Percentiles rank a stretch among this genome's conserved stretches.
Evolutionary conservation across 2,329 filamentous ascomycete species (phyloP).

Genomic region (Pseudogymnoascus sp.): DNA sequence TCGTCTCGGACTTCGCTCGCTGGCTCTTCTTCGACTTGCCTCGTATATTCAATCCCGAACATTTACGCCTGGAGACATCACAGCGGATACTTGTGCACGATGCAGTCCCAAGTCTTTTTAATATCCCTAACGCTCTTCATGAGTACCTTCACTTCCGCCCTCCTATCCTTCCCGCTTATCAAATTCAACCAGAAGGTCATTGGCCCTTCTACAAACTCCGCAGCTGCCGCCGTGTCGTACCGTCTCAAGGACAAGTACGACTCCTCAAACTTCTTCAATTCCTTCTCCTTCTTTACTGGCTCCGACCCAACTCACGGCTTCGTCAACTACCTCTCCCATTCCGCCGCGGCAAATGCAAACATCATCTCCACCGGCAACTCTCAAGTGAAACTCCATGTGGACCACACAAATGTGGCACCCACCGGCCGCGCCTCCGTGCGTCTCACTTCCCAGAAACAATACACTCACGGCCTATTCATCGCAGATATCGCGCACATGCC

Average conservation of each 20-base stretch:
- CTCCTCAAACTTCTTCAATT: conserved; percentile 39
- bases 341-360: conserved; percentile 47
- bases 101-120: not conserved
- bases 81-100: not conserved
- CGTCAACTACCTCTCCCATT: conserved; percentile 51
- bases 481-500: conserved; percentile 71
- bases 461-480: conserved; percentile 62
- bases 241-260: conserved; percentile 38
- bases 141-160: not conserved
- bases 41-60: not conserved
- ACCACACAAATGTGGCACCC: conserved; percentile 51
- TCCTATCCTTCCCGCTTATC: not conserved
- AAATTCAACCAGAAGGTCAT: not conserved
- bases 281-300: conserved; percentile 46
- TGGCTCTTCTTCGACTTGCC: not conserved
- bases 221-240: conserved; percentile 28
- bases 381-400: conserved; percentile 63
- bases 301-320: conserved; percentile 61
- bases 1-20: not conserved
- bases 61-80: not conserved
- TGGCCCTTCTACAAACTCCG: not conserved
- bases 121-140: not conserved
- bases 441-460: conserved; percentile 57
- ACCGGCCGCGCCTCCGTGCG: conserved; percentile 56
- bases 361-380: conserved; percentile 52